These are phyloP conservation scores for Lathyrus oleraceus DNA, from an alignment of 306 rosid species.

Conservation along the genomic window DNA sequence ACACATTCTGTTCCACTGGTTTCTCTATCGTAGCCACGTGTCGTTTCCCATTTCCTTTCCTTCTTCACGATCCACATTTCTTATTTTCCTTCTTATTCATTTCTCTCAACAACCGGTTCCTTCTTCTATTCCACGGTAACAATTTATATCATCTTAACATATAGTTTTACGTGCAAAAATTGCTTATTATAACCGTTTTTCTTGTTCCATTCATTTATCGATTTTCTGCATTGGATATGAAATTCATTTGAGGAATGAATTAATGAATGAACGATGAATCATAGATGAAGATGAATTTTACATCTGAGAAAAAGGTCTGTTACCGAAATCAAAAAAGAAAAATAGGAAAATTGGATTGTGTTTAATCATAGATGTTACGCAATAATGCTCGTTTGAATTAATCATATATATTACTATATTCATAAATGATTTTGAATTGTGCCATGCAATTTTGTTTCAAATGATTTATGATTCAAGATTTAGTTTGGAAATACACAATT, in stretches of 20 bases:
- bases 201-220: too few relatives aligned
- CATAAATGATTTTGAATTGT: not conserved
- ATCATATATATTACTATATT: not conserved
- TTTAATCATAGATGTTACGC: not conserved
- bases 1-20: not conserved
- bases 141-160: too few relatives aligned
- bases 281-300: not conserved
- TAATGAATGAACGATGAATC: too few relatives aligned
- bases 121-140: not conserved
- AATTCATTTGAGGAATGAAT: too few relatives aligned
- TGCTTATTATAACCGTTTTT: too few relatives aligned
- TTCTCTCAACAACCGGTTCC: not conserved
- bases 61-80: constrained; percentile 31
- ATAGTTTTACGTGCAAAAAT: too few relatives aligned
- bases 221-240: not conserved
- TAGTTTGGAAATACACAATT: not conserved
- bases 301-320: not conserved
- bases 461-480: not conserved
- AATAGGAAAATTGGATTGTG: not conserved
- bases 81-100: not conserved
- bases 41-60: constrained; percentile 24
- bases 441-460: not conserved
- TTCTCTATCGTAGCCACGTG: constrained; percentile 34
- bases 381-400: constrained; percentile 7
- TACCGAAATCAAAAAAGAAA: not conserved